A percentile compares a stretch with the other conserved stretches of the same genome.
Conservation (phyloP, 2,329 filamentous ascomycete species). For the Pseudogymnoascus sp. region DNA sequence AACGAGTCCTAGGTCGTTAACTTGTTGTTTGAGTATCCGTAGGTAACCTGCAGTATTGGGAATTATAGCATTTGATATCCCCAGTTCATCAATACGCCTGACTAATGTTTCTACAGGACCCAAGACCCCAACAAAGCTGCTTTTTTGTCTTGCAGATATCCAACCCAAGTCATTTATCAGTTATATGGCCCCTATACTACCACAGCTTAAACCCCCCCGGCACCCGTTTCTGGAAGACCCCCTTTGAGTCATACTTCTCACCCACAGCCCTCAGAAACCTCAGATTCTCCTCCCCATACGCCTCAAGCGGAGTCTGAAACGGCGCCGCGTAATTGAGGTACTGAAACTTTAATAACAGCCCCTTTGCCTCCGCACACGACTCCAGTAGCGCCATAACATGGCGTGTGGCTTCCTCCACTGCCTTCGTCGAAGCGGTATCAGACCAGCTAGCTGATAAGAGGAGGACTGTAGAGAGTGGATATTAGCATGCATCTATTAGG, state of each 20-base stretch:
- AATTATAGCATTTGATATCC: background rate
- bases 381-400: constrained; percentile 5
- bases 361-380: background rate
- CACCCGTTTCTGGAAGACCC: constrained; percentile 23
- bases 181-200: background rate
- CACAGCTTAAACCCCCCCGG: constrained; percentile 23
- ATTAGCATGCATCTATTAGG: background rate
- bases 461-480: background rate
- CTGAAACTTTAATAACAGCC: constrained; percentile 7
- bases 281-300: constrained; percentile 12
- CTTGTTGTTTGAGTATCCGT: background rate
- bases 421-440: background rate
- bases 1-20: background rate
- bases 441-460: background rate
- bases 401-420: background rate
- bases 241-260: constrained; percentile 22
- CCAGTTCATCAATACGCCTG: background rate
- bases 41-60: background rate
- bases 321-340: constrained; percentile 12
- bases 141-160: background rate
- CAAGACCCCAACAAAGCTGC: background rate
- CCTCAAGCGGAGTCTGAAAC: background rate
- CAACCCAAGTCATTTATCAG: background rate
- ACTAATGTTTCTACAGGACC: background rate
- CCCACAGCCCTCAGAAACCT: constrained; percentile 18